These are phyloP conservation scores for Chenopodium formosanum DNA, from an alignment of 148 eudicot genomes.

Conservation along the genomic window DNA sequence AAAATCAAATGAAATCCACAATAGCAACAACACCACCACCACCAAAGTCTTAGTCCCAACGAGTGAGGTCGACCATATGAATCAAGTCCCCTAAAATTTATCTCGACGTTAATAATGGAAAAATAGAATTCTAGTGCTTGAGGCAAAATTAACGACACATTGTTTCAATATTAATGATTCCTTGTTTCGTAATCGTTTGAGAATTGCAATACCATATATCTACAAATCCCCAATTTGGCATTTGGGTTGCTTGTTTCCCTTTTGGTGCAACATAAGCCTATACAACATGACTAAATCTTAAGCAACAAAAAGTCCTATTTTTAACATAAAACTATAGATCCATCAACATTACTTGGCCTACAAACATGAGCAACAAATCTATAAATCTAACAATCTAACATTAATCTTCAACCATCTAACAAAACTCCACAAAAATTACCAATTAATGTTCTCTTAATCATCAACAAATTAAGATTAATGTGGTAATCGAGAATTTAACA, in stretches of 20 bases:
- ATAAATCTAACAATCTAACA: not conserved
- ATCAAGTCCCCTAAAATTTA: no score
- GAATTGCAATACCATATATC: not conserved
- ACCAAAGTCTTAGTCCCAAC: no score
- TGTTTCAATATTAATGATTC: not conserved
- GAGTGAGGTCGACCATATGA: no score
- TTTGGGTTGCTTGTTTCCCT: not conserved
- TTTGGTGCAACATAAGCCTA: not conserved
- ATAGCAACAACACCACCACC: no score
- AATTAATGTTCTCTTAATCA: not conserved
- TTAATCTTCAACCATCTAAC: not conserved
- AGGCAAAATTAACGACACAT: no score
- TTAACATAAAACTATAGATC: not conserved
- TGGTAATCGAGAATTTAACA: not conserved
- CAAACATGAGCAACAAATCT: not conserved
- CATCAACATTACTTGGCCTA: not conserved
- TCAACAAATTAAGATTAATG: not conserved
- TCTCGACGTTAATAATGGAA: no score
- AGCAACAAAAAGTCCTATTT: not conserved
- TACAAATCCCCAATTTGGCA: not conserved
- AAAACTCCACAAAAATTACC: not conserved
- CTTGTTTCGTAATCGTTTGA: no score
- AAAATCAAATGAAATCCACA: not conserved
- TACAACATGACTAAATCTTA: not conserved
- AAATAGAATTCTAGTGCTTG: no score